Percentiles rank a stretch among this genome's conserved stretches.
Conservation (phyloP, 2,329 filamentous ascomycete species). For the Fusarium sp. region DNA sequence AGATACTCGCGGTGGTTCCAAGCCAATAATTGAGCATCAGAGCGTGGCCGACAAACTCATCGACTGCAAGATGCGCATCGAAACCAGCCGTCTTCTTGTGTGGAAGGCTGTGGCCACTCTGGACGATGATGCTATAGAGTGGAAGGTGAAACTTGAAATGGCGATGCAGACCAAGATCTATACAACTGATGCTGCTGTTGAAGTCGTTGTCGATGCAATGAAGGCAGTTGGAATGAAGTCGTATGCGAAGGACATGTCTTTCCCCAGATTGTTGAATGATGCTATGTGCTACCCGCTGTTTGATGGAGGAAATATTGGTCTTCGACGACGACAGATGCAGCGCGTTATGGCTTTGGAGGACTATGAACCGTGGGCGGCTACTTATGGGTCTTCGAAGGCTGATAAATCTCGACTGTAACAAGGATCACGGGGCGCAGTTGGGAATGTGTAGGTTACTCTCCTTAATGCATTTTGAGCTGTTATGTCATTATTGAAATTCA, state of each 20-base stretch:
- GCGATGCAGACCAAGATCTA: constrained; percentile 15
- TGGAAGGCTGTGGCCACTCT: not conserved
- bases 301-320: constrained; percentile 8
- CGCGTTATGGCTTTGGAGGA: not conserved
- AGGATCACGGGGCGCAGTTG: not conserved
- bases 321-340: constrained; percentile 9
- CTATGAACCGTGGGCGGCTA: not conserved
- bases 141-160: not conserved
- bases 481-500: no score
- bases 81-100: not conserved
- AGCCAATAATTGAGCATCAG: constrained; percentile 4
- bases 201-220: not conserved
- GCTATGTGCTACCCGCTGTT: constrained; percentile 10
- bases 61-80: constrained; percentile 2
- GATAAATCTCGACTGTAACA: not conserved
- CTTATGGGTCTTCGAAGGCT: not conserved
- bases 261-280: not conserved
- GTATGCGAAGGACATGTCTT: not conserved
- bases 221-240: constrained; percentile 9
- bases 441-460: no score
- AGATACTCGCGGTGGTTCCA: not conserved
- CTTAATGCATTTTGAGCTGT: no score
- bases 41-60: constrained; percentile 15
- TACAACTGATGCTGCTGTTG: not conserved
- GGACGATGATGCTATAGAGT: not conserved